phyloP scores from a whole-genome alignment of 2,329 filamentous ascomycete species.

The Cryphonectria nitschkei region DNA sequence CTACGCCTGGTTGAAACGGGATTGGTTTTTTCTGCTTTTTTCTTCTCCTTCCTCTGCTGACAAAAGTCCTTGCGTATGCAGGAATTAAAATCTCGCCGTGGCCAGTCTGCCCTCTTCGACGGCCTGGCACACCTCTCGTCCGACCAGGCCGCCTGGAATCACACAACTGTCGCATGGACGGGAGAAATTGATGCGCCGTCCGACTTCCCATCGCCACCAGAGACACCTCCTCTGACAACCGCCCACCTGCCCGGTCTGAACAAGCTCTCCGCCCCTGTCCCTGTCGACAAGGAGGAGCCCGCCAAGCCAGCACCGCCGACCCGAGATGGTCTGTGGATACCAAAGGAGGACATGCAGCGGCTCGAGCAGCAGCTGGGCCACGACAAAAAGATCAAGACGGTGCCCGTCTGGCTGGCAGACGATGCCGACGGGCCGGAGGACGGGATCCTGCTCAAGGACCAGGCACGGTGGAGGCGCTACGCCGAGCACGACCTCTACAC shows the following conservation, averaged over 20 bases:
- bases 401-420: constrained; percentile 89
- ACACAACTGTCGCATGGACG: constrained; percentile 93
- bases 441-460: constrained; percentile 77
- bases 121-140: constrained; percentile 88
- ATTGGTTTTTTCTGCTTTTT: background rate
- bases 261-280: constrained; percentile 78
- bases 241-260: constrained; percentile 63
- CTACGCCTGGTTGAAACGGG: too few relatives aligned
- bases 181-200: constrained; percentile 72
- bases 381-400: constrained; percentile 75
- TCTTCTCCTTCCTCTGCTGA: constrained; percentile 4
- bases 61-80: constrained; percentile 38
- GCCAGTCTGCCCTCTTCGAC: constrained; percentile 90
- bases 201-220: constrained; percentile 50
- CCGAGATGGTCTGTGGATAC: constrained; percentile 71
- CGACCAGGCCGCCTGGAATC: constrained; percentile 82
- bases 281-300: constrained; percentile 65
- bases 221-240: constrained; percentile 53
- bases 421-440: constrained; percentile 68
- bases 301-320: constrained; percentile 57
- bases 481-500: constrained; percentile 92
- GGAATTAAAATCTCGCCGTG: constrained; percentile 77
- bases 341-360: constrained; percentile 68
- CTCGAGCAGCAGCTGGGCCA: constrained; percentile 76
- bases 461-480: constrained; percentile 85